These are phyloP conservation scores for Geotrichum siamense DNA, from an alignment of 1,139 yeast genomes.

Conservation along the genomic window DNA sequence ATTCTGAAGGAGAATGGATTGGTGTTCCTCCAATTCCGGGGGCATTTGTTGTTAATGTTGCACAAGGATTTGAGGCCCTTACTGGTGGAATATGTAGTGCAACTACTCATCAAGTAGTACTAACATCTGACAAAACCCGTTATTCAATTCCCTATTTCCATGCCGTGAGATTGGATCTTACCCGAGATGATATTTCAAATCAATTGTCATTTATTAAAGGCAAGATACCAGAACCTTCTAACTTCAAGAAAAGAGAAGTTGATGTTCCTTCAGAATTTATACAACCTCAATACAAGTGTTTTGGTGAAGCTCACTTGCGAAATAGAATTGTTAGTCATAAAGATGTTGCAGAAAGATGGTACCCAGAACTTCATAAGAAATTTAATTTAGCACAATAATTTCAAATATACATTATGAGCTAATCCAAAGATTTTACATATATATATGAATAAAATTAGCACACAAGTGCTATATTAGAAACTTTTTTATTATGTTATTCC, in stretches of 20 bases:
- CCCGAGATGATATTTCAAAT: slow-evolving; percentile 27
- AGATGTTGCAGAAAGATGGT: slow-evolving; percentile 60
- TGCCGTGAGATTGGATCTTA: slow-evolving; percentile 31
- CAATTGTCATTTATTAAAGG: slow-evolving; percentile 28
- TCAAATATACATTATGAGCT: no score
- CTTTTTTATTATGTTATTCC: no score
- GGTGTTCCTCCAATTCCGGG: slow-evolving; percentile 36
- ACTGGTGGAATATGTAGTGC: slow-evolving; percentile 42
- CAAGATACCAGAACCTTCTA: slow-evolving; percentile 29
- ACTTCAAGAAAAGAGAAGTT: slow-evolving; percentile 25
- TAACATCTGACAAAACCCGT: slow-evolving; percentile 35
- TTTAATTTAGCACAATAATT: slow-evolving; percentile 19
- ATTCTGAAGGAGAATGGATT: slow-evolving; percentile 58
- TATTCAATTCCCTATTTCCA: slow-evolving; percentile 37
- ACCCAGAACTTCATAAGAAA: slow-evolving; percentile 42
- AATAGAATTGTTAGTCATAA: slow-evolving; percentile 61
- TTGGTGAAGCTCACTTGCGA: slow-evolving; percentile 55
- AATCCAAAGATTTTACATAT: no score
- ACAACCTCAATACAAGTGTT: slow-evolving; percentile 31
- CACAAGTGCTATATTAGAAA: no score
- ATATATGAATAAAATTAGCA: no score
- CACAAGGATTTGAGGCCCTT: slow-evolving; percentile 37
- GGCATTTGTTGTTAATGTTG: slow-evolving; percentile 35
- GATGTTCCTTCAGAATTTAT: slow-evolving; percentile 35
- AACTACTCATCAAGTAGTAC: slow-evolving; percentile 63